These are phyloP conservation scores for Penicillium sumatraense DNA, from an alignment of 2,329 filamentous ascomycete species.

Conservation along the genomic window DNA sequence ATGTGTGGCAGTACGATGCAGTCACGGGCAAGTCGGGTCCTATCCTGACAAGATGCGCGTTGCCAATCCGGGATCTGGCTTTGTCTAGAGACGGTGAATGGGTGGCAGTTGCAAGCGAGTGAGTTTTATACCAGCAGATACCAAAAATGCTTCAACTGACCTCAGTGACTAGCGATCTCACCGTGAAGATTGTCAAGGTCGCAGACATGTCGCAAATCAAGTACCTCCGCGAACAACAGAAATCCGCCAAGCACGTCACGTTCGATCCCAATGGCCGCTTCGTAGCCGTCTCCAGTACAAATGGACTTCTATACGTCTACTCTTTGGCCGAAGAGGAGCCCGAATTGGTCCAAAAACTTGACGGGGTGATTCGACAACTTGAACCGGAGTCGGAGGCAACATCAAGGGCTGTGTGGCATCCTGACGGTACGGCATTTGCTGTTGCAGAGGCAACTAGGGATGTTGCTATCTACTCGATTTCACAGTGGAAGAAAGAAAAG, in stretches of 20 bases:
- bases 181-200: slow-evolving; percentile 85
- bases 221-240: slow-evolving; percentile 79
- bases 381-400: slow-evolving; percentile 79
- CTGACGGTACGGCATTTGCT: slow-evolving; percentile 89
- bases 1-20: slow-evolving; percentile 91
- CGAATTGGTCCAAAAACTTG: slow-evolving; percentile 79
- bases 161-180: slow-evolving; percentile 67
- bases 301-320: slow-evolving; percentile 90
- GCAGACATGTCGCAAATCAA: slow-evolving; percentile 76
- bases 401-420: slow-evolving; percentile 84
- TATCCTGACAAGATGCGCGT: slow-evolving; percentile 79
- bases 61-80: slow-evolving; percentile 84
- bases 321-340: slow-evolving; percentile 78
- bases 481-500: slow-evolving; percentile 86
- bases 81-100: slow-evolving; percentile 81
- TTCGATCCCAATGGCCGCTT: slow-evolving; percentile 81
- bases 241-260: slow-evolving; percentile 86
- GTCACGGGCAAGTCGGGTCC: slow-evolving; percentile 71
- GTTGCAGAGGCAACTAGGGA: slow-evolving; percentile 80
- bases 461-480: slow-evolving; percentile 83
- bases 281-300: slow-evolving; percentile 80
- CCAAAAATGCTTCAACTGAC: slow-evolving; percentile 10
- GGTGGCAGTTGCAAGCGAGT: slow-evolving; percentile 96
- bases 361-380: slow-evolving; percentile 79
- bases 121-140: slow-evolving; percentile 30